Percentiles rank a stretch among this genome's conserved stretches.
phyloP scores from a whole-genome alignment of 2,329 filamentous ascomycete genomes.

The Beauveria bassiana region DNA sequence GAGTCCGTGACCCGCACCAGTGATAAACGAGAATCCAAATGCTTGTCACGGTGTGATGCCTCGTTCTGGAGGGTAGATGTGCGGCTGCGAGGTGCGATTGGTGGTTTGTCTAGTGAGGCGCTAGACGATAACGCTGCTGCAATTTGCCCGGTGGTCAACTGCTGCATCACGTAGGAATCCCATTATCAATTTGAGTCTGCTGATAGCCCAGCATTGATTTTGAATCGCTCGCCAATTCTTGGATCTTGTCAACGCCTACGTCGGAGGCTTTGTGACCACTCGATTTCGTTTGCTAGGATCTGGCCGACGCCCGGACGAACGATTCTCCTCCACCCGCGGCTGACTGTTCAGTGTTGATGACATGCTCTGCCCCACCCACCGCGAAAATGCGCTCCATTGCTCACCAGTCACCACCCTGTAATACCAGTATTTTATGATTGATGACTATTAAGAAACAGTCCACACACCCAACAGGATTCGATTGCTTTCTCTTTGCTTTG shows the following conservation, averaged over 20 bases:
- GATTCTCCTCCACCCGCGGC: background rate
- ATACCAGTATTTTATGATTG: background rate
- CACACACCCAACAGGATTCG: background rate
- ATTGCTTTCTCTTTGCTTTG: background rate
- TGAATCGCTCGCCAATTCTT: no score
- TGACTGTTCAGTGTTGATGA: background rate
- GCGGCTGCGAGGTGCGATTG: background rate
- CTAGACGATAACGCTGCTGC: background rate
- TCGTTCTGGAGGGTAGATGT: background rate
- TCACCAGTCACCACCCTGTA: no score
- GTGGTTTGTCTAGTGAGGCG: background rate
- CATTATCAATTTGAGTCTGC: no score
- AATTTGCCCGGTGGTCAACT: background rate
- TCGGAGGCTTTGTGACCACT: background rate
- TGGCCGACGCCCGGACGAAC: background rate
- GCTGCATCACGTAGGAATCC: background rate
- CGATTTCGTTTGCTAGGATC: background rate
- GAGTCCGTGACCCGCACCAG: background rate
- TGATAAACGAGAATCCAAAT: slow-evolving; percentile 13
- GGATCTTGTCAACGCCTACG: background rate
- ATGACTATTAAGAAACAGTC: background rate
- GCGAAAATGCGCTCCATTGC: background rate
- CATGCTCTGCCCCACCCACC: background rate
- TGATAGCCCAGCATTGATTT: no score
- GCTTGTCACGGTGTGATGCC: background rate